A percentile compares a stretch with the other conserved stretches of the same genome.
Evolutionary conservation across 176 grass and related monocot species (phyloP).

Genomic region (Areca catechu): DNA sequence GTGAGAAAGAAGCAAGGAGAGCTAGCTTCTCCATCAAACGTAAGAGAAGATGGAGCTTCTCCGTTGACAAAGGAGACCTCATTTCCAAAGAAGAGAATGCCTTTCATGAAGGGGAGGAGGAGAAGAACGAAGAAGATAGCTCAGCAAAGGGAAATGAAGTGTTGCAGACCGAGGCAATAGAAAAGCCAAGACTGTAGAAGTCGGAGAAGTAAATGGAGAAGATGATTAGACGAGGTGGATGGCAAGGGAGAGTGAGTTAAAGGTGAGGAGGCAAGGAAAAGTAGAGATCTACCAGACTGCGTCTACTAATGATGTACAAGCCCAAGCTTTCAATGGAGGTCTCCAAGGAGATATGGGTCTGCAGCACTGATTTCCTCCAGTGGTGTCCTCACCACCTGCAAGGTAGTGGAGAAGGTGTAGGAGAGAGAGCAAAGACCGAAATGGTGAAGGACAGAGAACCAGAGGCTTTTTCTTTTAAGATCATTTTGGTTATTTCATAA

Average conservation of each 20-base stretch:
- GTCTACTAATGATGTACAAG: constrained; percentile 95
- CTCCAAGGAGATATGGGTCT: constrained; percentile 92
- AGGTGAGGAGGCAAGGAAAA: constrained; percentile 39
- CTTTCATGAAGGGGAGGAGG: constrained; percentile 30
- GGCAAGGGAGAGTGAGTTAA: constrained; percentile 15
- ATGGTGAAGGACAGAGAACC: constrained; percentile 5
- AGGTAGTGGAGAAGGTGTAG: not conserved
- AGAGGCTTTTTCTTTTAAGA: no score
- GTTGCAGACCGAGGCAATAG: no score
- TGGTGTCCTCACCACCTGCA: constrained; percentile 50
- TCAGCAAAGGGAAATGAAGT: no score
- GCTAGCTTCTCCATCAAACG: constrained; percentile 84
- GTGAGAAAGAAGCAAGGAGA: constrained; percentile 57
- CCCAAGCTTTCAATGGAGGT: constrained; percentile 99
- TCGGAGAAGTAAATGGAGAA: no score
- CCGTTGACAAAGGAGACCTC: constrained; percentile 69
- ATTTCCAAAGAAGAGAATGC: constrained; percentile 50
- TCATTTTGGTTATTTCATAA: no score
- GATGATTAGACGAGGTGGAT: no score
- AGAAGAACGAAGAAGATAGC: not conserved
- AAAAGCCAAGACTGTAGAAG: no score
- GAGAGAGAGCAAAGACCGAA: constrained; percentile 30
- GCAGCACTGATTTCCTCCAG: constrained; percentile 75
- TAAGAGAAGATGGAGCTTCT: constrained; percentile 70
- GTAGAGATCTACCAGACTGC: constrained; percentile 72